Evolutionary conservation across 192 early-diverging fungal genomes (phyloP).

Genomic region (Rhizophagus clarus): DNA sequence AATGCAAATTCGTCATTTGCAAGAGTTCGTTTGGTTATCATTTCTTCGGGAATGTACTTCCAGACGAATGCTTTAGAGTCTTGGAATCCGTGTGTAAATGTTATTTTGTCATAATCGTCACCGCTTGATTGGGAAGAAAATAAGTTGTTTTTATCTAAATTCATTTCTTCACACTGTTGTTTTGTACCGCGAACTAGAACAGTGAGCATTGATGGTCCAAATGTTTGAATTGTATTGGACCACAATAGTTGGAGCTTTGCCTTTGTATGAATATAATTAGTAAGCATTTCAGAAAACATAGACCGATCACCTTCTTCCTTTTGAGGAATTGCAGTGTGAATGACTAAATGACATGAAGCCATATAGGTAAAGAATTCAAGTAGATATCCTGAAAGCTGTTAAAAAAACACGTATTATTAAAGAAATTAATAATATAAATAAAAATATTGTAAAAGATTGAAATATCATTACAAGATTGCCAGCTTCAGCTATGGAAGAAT

Average conservation of each 20-base stretch:
- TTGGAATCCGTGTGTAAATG: not conserved
- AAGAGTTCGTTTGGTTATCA: not conserved
- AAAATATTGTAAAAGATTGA: too few species aligned
- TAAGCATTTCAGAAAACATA: not conserved
- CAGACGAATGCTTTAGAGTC: not conserved
- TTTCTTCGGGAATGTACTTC: constrained; percentile 1
- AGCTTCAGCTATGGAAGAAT: too few species aligned
- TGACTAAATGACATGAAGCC: too few species aligned
- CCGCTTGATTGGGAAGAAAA: not conserved
- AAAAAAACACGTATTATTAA: too few species aligned
- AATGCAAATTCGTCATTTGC: not conserved
- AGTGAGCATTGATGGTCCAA: constrained; percentile 1
- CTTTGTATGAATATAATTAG: not conserved
- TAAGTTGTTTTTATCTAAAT: not conserved
- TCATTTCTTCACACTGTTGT: not conserved
- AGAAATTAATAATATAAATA: too few species aligned
- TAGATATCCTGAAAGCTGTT: too few species aligned
- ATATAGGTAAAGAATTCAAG: too few species aligned
- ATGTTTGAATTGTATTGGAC: not conserved
- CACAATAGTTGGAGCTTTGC: not conserved
- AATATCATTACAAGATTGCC: too few species aligned
- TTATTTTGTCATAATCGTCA: not conserved
- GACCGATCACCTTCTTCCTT: not conserved
- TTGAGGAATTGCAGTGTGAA: too few species aligned
- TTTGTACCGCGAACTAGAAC: not conserved